These are phyloP conservation scores for Leccinum arenicola DNA, from an alignment of 768 basidiomycete genomes.

Conservation along the genomic window DNA sequence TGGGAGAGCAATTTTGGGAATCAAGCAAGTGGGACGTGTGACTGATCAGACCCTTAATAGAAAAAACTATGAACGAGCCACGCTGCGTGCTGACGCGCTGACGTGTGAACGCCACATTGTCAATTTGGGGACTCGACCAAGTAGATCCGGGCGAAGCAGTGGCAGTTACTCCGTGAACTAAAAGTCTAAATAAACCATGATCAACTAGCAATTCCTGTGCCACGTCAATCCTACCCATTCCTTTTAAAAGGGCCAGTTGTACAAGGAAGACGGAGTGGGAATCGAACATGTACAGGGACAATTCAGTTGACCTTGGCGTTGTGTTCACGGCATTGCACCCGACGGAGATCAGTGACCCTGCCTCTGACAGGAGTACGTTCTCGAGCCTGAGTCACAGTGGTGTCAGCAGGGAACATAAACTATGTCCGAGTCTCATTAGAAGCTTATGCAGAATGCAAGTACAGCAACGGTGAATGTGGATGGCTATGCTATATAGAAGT, in stretches of 20 bases:
- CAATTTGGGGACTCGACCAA: too few relatives aligned
- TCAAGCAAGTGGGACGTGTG: too few relatives aligned
- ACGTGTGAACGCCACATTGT: too few relatives aligned
- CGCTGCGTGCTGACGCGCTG: too few relatives aligned
- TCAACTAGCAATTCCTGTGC: constrained; percentile 3
- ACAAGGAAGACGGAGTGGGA: constrained; percentile 10
- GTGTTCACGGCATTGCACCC: constrained; percentile 3
- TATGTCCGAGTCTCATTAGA: constrained; percentile 16
- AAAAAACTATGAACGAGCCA: too few relatives aligned
- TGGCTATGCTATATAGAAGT: constrained; percentile 24
- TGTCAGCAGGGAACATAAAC: not conserved
- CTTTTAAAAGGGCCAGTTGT: constrained; percentile 5
- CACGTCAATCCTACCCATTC: constrained; percentile 17
- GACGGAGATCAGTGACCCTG: constrained; percentile 7
- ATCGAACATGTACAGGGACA: constrained; percentile 11
- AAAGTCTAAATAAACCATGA: constrained; percentile 25
- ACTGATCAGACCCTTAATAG: too few relatives aligned
- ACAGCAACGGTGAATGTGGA: constrained; percentile 18
- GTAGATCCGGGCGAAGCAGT: too few relatives aligned
- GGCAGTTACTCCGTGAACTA: constrained; percentile 8
- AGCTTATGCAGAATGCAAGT: constrained; percentile 16
- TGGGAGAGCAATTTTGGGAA: too few relatives aligned
- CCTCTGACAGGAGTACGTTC: not conserved
- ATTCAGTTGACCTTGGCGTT: not conserved
- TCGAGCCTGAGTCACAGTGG: not conserved